These are phyloP conservation scores for Cenchrus fungigraminus DNA, from an alignment of 176 grass and related monocot species.

Conservation along the genomic window DNA sequence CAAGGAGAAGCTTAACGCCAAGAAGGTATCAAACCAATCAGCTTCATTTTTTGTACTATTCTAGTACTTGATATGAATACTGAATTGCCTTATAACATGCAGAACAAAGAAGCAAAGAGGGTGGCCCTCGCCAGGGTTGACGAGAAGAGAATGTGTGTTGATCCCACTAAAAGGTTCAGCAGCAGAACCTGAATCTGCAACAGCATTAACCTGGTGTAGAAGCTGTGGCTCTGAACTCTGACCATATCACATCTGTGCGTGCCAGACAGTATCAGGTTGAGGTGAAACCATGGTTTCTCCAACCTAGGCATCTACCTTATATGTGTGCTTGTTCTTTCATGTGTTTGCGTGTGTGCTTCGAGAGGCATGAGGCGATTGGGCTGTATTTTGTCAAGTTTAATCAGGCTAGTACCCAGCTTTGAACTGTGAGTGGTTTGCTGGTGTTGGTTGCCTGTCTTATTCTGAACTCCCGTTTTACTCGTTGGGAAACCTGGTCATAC, in stretches of 20 bases:
- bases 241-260: neutral
- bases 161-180: constrained; percentile 5
- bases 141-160: constrained; percentile 34
- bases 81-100: constrained; percentile 8
- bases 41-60: neutral
- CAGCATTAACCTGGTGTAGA: constrained; percentile 10
- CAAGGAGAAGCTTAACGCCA: constrained; percentile 44
- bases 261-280: constrained; percentile 31
- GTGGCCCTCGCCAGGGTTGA: constrained; percentile 52
- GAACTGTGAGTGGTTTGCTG: neutral
- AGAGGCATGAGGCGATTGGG: constrained; percentile 24
- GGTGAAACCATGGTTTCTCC: constrained; percentile 69
- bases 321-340: neutral
- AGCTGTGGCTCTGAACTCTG: neutral
- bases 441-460: neutral
- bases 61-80: neutral
- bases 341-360: neutral
- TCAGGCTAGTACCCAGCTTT: neutral
- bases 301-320: constrained; percentile 9
- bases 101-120: constrained; percentile 50
- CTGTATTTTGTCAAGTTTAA: constrained; percentile 21
- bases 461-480: neutral
- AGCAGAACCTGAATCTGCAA: constrained; percentile 11
- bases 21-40: constrained; percentile 44
- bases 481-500: neutral